Base-by-base conservation (phyloP, 805 yeast genomes). In the Schwanniomyces polymorphus region DNA sequence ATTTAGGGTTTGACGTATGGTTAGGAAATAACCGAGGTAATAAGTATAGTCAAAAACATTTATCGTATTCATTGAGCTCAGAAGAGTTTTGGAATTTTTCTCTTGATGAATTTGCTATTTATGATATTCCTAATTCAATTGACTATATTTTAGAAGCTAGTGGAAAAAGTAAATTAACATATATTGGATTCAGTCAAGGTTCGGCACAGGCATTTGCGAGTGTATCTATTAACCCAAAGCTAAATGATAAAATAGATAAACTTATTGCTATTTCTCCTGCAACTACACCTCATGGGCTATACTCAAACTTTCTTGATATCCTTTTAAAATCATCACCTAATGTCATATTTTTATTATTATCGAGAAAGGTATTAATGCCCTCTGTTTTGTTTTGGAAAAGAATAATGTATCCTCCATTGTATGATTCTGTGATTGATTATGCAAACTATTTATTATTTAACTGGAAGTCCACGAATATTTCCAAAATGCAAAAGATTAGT, bases 191-290 rank as follows among this genome's bases (percentile, higher is more conserved):
- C 59, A 84, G 91, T 23, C 98, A 91, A 64, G 98, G 98, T 17
- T 84, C 96, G 0, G 96, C 97, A 1, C 97, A 92, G 65, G 90
- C 90, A 37, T 85, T 91, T 64, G 97, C 96, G 0, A 78, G 95
- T 9, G 70, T 90, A 18, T 80, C 94, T 0, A 57, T 84, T 14
- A 81, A 84, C 59, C 83, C 85, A 7, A 73, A 75, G 2, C 72
- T 91, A 47, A 88, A 88, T 63, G 55, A 64, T 64, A 75, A 76
- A 47, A 69, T 79, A 41, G 77, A 76, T 29, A 58, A 63, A 43
- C 85, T 91, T 52, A 81, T 91, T 47, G 97, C 96, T 1, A 79
- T 91, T 39, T 88, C 97, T 0, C 98, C 98, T 0, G 97, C 97
- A 1, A 86, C 92, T 78, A 86, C 96, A 0, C 98, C 98, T 0